phyloP scores from a whole-genome alignment of 257 asterid species.

The Craterostigma plantagineum region DNA sequence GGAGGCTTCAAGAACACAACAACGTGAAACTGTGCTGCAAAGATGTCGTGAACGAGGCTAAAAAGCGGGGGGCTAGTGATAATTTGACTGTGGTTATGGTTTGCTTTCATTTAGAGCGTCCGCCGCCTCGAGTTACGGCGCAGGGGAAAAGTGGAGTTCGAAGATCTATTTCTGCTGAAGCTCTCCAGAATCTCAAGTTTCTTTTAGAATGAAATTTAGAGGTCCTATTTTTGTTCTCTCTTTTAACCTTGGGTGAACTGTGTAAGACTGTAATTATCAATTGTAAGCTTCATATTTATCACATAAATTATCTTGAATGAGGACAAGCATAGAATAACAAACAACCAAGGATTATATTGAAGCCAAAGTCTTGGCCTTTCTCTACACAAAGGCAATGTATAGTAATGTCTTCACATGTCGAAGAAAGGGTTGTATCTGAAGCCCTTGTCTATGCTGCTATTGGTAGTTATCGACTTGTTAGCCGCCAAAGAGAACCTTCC shows the following conservation, averaged over 20 bases:
- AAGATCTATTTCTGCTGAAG: conserved; percentile 70
- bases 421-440: conserved; percentile 64
- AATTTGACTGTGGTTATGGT: conserved; percentile 67
- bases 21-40: conserved; percentile 58
- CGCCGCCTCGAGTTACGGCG: conserved; percentile 22
- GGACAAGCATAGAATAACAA: too few species aligned
- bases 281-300: too few species aligned
- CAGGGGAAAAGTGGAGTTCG: conserved; percentile 44
- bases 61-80: conserved; percentile 54
- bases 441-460: conserved; percentile 48
- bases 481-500: conserved; percentile 15
- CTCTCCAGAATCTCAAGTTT: conserved; percentile 48
- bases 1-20: conserved; percentile 68
- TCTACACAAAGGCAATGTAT: background rate
- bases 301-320: too few species aligned
- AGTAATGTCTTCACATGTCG: conserved; percentile 25
- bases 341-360: too few species aligned
- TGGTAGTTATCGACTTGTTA: conserved; percentile 15
- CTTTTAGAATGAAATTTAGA: conserved; percentile 33
- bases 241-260: too few species aligned
- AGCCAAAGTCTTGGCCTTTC: conserved; percentile 18
- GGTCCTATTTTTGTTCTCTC: too few species aligned
- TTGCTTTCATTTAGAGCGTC: conserved; percentile 59
- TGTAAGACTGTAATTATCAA: too few species aligned
- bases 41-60: conserved; percentile 77